These are phyloP conservation scores for Rhizopogon salebrosus DNA, from an alignment of 768 basidiomycete species.

Conservation along the genomic window DNA sequence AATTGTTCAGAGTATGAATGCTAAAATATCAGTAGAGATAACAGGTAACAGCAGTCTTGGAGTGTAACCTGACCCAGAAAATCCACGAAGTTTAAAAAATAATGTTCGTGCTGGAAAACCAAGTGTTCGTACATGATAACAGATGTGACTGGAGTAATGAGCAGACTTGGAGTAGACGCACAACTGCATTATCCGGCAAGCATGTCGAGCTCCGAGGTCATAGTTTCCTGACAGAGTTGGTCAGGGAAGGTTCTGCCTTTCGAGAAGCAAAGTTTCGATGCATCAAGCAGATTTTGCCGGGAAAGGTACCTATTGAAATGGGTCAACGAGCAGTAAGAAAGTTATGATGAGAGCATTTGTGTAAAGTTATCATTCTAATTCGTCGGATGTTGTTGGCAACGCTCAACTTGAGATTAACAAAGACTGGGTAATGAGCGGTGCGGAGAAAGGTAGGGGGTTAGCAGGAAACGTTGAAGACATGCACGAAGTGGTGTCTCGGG, in stretches of 20 bases:
- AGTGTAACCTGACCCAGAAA: neutral
- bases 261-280: too few relatives aligned
- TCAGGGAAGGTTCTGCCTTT: neutral
- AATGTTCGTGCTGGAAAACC: neutral
- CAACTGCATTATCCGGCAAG: too few relatives aligned
- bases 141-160: neutral
- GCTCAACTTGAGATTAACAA: too few relatives aligned
- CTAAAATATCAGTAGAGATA: neutral
- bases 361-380: too few relatives aligned
- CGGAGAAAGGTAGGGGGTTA: too few relatives aligned
- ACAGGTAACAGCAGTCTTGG: neutral
- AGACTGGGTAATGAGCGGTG: too few relatives aligned
- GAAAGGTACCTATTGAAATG: neutral
- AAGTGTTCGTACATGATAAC: neutral
- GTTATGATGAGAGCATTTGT: too few relatives aligned
- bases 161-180: too few relatives aligned
- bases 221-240: neutral
- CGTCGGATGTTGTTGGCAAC: too few relatives aligned
- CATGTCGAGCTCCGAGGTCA: too few relatives aligned
- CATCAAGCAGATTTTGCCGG: too few relatives aligned
- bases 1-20: neutral
- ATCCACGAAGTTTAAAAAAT: neutral
- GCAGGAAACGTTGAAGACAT: neutral
- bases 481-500: neutral
- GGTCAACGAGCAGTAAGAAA: neutral